Conservation (phyloP, 345 rosid genomes). For the Eucalyptus microcorys region DNA sequence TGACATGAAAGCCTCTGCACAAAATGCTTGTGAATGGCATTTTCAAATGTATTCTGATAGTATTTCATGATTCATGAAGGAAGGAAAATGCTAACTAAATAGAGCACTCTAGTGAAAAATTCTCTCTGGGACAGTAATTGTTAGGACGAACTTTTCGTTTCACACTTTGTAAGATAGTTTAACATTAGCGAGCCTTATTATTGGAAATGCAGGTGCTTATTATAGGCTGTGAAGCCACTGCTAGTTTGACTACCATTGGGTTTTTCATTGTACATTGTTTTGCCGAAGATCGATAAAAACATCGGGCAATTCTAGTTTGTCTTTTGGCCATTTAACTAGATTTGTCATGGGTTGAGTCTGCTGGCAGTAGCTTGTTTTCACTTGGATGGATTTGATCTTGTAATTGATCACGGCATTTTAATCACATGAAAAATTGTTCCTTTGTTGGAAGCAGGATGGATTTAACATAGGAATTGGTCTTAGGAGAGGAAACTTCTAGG, state of each 20-base stretch:
- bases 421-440: background rate
- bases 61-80: background rate
- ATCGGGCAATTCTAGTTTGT: background rate
- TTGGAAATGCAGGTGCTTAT: background rate
- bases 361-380: background rate
- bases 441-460: background rate
- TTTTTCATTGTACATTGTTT: background rate
- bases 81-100: background rate
- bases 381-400: background rate
- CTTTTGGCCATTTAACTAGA: background rate
- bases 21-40: background rate
- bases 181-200: background rate
- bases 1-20: background rate
- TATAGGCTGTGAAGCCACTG: background rate
- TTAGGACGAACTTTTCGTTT: background rate
- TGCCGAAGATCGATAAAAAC: background rate
- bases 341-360: background rate
- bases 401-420: background rate
- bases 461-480: background rate
- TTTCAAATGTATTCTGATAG: background rate
- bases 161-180: background rate
- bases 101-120: background rate
- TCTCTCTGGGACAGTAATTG: background rate
- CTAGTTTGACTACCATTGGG: background rate
- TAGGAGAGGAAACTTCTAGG: background rate